Percentiles rank a stretch among this genome's conserved stretches.
Conservation (phyloP, 140 eudicot species). For the Senecio squalidus region DNA sequence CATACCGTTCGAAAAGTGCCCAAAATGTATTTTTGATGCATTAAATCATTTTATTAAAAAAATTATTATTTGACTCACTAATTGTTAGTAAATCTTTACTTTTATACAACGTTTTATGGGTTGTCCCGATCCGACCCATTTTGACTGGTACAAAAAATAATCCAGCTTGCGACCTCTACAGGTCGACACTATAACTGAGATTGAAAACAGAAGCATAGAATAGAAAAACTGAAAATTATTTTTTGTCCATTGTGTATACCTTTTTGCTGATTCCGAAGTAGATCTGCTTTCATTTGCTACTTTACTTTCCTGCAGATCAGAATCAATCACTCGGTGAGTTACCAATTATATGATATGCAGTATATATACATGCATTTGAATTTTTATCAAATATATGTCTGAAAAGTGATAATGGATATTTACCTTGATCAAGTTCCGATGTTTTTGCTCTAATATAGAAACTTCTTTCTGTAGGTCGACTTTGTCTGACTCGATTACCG, state of each 20-base stretch:
- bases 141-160: no score
- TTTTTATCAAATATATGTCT: conserved; percentile 5
- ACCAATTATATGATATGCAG: neutral
- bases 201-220: neutral
- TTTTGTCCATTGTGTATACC: conserved; percentile 28
- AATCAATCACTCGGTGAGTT: conserved; percentile 11
- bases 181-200: neutral
- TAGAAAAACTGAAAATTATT: neutral
- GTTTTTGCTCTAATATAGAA: conserved; percentile 26
- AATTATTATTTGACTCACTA: no score
- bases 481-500: conserved; percentile 48
- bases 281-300: conserved; percentile 31
- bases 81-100: no score
- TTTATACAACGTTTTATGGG: no score
- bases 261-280: conserved; percentile 23
- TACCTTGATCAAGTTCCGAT: conserved; percentile 33
- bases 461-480: conserved; percentile 34
- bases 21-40: no score
- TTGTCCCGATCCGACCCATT: no score
- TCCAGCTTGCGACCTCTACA: neutral
- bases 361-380: conserved; percentile 1
- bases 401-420: conserved; percentile 10
- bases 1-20: no score
- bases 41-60: no score
- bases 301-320: conserved; percentile 39